phyloP scores from a whole-genome alignment of 208 protist species.

The Lotmaria passim region DNA sequence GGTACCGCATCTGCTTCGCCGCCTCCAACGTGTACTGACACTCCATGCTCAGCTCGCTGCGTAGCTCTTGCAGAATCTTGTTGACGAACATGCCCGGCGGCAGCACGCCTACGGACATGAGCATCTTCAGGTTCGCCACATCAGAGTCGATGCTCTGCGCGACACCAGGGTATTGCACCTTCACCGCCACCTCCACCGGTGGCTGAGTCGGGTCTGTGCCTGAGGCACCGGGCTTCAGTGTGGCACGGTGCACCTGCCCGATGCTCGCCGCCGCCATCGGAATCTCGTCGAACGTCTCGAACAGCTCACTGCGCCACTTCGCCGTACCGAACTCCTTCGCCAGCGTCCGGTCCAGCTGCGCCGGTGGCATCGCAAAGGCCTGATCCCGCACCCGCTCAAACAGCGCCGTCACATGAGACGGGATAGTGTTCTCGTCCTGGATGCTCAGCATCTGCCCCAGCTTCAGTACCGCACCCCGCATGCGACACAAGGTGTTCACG shows the following conservation, averaged over 20 bases:
- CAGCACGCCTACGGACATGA: constrained; percentile 73
- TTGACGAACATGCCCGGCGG: constrained; percentile 87
- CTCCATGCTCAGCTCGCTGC: constrained; percentile 69
- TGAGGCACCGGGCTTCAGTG: constrained; percentile 53
- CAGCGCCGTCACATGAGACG: constrained; percentile 67
- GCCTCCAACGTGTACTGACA: constrained; percentile 78
- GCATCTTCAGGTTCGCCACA: constrained; percentile 88
- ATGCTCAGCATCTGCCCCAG: constrained; percentile 97
- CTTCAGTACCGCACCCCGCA: constrained; percentile 94
- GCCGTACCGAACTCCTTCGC: constrained; percentile 43
- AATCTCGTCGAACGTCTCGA: constrained; percentile 83
- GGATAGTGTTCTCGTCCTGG: constrained; percentile 81
- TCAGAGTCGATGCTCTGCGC: constrained; percentile 88
- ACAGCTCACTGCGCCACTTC: constrained; percentile 61
- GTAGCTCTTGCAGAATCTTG: constrained; percentile 78
- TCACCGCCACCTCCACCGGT: constrained; percentile 90
- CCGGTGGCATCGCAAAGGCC: constrained; percentile 84
- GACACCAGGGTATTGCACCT: constrained; percentile 91
- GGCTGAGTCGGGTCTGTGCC: constrained; percentile 32
- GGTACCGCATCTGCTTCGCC: constrained; percentile 69
- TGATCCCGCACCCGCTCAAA: constrained; percentile 87
- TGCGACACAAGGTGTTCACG: constrained; percentile 94
- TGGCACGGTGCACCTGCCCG: constrained; percentile 93
- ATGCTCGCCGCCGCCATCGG: constrained; percentile 97
- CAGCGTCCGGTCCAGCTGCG: constrained; percentile 68